Evolutionary conservation across 768 basidiomycete genomes (phyloP).

Genomic region (Lactifluus pinguis): DNA sequence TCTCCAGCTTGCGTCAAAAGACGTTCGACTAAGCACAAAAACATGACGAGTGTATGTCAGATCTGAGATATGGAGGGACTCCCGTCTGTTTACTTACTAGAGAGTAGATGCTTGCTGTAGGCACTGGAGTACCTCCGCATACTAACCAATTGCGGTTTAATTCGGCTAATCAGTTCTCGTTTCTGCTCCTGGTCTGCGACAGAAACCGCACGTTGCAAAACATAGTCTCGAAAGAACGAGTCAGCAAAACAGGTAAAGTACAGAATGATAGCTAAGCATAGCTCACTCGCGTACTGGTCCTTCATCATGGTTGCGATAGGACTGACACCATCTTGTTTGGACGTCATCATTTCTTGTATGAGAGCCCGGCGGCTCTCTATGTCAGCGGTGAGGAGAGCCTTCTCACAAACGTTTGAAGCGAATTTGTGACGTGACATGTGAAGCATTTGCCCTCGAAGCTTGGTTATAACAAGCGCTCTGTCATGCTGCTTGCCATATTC

Average conservation of each 20-base stretch:
- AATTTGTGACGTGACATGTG: slow-evolving; percentile 82
- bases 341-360: slow-evolving; percentile 73
- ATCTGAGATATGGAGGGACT: not conserved
- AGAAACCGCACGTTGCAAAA: slow-evolving; percentile 68
- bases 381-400: slow-evolving; percentile 64
- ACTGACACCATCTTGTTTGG: slow-evolving; percentile 55
- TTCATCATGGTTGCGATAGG: slow-evolving; percentile 69
- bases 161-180: slow-evolving; percentile 49
- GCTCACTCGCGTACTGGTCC: slow-evolving; percentile 83
- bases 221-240: slow-evolving; percentile 51
- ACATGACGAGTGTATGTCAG: not conserved
- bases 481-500: slow-evolving; percentile 71
- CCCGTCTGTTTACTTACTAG: slow-evolving; percentile 44
- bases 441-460: slow-evolving; percentile 70
- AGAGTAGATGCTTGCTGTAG: slow-evolving; percentile 72
- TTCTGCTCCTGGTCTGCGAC: slow-evolving; percentile 67
- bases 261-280: not conserved
- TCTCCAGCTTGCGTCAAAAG: slow-evolving; percentile 31
- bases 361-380: slow-evolving; percentile 55
- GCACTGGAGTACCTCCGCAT: slow-evolving; percentile 66
- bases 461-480: slow-evolving; percentile 51
- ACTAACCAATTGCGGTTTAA: slow-evolving; percentile 56
- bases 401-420: slow-evolving; percentile 94
- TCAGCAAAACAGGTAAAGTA: not conserved
- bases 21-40: slow-evolving; percentile 48